Base-by-base conservation (phyloP, 768 basidiomycete genomes). In the Bullera alba region DNA sequence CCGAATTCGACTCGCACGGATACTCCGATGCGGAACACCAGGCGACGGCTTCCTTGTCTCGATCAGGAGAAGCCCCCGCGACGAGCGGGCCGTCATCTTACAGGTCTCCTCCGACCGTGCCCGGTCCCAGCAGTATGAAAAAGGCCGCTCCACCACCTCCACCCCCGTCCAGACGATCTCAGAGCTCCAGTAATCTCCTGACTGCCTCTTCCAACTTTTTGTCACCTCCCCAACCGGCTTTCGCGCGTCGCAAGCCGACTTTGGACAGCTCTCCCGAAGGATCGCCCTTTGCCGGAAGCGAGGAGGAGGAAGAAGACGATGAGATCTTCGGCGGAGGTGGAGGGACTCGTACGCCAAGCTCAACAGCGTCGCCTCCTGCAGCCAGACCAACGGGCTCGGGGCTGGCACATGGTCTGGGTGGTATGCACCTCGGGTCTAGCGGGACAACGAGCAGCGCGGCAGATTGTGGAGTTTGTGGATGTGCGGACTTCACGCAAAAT, bases 91-190 rank as follows among this genome's bases (percentile, higher is more conserved):
- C 10, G 8, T 21, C 25, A 22, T 21, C 47, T 42, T 39, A 37
- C 17, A 15, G 39, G 23, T 36, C 53, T 5, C 32, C 50, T 35
- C 51, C 51, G 22, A 51, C 53, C 25, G 56, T 48, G 15, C 58
- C 39, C 28, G 34, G 46, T 46, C 6, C 23, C 27, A 10, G 16
- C 56, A 46, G 60, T 38, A 38, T 48, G 56, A 52, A 83, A 67
- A 78, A 79, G 54, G 75, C 76, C 0, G 80, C 83, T 0, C 84
- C 84, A 0, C 82, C 81, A 0, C 84, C 84, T 0, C 84, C 83
- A 0, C 83, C 82, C 0, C 38, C 56, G 15, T 77, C 82, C 7
- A 77, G 81, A 16, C 62, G 74, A 19, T 55, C 66, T 0, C 54
- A 71, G n/a, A 76, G 75, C 25, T 78, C 80, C 17, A 75, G 76